These are phyloP conservation scores for Rhododendron molle DNA, from an alignment of 148 eudicot species.

Conservation along the genomic window DNA sequence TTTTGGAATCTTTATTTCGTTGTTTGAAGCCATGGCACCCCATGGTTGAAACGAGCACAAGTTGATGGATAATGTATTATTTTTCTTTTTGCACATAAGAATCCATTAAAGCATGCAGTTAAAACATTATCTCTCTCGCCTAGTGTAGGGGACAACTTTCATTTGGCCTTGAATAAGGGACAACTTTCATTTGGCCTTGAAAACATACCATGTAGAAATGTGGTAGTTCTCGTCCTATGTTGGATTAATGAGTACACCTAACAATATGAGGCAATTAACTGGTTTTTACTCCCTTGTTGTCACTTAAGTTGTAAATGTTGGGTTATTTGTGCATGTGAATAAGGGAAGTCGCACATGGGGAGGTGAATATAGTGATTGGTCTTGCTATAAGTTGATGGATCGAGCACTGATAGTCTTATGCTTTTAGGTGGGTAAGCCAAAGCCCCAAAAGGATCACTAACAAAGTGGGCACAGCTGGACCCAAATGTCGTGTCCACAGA, in stretches of 20 bases:
- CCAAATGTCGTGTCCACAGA: background rate
- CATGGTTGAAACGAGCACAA: background rate
- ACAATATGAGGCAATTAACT: background rate
- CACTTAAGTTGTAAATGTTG: background rate
- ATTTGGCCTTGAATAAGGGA: background rate
- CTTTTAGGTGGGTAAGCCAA: background rate
- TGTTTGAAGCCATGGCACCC: background rate
- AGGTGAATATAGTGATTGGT: background rate
- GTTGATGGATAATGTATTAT: background rate
- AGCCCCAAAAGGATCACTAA: too few relatives aligned
- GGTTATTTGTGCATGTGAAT: background rate
- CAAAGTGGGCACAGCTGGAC: background rate
- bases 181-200: background rate
- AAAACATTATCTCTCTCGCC: background rate
- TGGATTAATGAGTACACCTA: background rate
- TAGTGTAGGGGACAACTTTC: background rate
- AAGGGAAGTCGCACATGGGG: background rate
- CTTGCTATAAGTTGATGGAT: background rate
- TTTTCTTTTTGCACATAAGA: background rate
- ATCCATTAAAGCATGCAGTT: background rate
- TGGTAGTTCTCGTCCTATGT: background rate
- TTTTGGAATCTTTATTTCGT: background rate
- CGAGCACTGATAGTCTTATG: background rate
- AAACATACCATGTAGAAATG: background rate
- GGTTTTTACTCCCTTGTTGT: background rate